phyloP scores from a whole-genome alignment of 2,329 filamentous ascomycete genomes.

The Colletotrichum tabaci region DNA sequence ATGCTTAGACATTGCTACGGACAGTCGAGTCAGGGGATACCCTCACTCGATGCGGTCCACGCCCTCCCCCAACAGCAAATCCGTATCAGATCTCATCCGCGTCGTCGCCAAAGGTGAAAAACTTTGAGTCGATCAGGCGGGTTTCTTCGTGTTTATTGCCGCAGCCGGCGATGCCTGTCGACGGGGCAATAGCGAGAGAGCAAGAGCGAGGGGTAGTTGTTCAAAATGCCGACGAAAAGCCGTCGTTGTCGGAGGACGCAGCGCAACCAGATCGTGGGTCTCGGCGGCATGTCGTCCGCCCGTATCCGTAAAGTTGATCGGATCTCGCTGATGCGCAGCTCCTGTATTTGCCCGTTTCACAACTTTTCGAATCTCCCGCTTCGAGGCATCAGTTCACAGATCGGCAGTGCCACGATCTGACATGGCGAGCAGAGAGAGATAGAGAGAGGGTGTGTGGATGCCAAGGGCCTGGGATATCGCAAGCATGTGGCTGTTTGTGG shows the following conservation, averaged over 20 bases:
- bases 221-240: too few species aligned
- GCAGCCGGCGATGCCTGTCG: neutral
- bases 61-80: constrained; percentile 12
- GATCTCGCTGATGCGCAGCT: constrained; percentile 23
- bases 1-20: constrained; percentile 28
- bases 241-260: too few species aligned
- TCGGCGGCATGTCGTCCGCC: neutral
- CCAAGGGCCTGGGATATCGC: constrained; percentile 25
- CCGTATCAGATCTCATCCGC: constrained; percentile 32
- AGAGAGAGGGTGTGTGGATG: constrained; percentile 18
- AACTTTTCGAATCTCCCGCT: constrained; percentile 20
- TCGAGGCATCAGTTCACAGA: constrained; percentile 27
- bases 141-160: neutral
- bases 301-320: constrained; percentile 15
- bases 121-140: neutral
- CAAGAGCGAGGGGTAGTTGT: neutral
- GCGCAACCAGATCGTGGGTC: neutral
- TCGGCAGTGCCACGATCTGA: constrained; percentile 35
- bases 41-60: constrained; percentile 27
- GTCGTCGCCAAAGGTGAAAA: constrained; percentile 9
- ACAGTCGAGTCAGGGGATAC: constrained; percentile 22
- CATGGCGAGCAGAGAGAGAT: neutral
- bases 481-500: constrained; percentile 2
- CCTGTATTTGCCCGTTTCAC: neutral
- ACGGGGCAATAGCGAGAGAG: neutral